Evolutionary conservation across 306 rosid genomes (phyloP), one percentile per base, ranked within the genome.

Genomic region (Phaseolus lunatus): DNA sequence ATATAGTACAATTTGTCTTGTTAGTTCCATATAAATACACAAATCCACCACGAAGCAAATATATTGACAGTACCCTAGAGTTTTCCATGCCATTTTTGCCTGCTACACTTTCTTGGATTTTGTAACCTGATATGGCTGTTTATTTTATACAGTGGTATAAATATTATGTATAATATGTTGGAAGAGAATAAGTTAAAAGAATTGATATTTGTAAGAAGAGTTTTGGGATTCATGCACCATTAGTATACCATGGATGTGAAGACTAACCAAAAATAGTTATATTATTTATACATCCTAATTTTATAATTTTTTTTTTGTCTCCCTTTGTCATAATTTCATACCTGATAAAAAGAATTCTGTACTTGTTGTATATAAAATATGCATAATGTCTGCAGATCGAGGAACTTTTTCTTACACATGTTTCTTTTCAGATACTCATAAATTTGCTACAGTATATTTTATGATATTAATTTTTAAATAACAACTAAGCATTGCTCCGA

Each of bases 51-150:
- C 19, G 35, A 29, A 29, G 44, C 52, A 22, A 27, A 15, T n/a
- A 70, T 5, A 18, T 18, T 18, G 10, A 9, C 5, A 23, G 75
- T 23, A 54, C 78, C 76, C 78, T 85, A 70, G 87, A 80, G 86
- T 81, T 48, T 20, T 53, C 19, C 62, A 82, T 49, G 77, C 64
- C 61, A 35, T 70, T 63, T n/a, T 15, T 31, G 16, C 26, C 24
- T 35, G 70, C 27, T 39, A 9, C 18, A 57, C 45, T 20, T 47
- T 27, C 78, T 76, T 29, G 68, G 70, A 71, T 45, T 68, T 72
- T 61, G 23, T 63, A 76, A 79, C 86, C 79, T 79, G 69, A 27
- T 29, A 4, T 68, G 70, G 62, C 8, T 70, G 37, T 44, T 43
- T 12, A 7, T 29, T 53, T 66, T 16, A 66, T 66, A 22, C 37